Conservation (phyloP, 1,284 basidiomycete genomes). For the Naganishia sp. region DNA sequence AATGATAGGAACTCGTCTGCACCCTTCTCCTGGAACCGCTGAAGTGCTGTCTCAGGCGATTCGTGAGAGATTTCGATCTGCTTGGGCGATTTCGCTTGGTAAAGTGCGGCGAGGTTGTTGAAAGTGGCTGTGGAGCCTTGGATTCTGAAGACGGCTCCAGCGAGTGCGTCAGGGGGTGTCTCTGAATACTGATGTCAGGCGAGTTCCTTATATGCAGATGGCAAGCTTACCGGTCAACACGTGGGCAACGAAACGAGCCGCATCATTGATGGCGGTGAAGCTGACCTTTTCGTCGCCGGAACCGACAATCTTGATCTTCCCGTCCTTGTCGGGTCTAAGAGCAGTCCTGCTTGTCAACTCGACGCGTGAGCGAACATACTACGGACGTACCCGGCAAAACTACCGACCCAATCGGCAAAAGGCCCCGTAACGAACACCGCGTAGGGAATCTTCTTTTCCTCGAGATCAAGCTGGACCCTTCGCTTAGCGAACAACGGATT, state of each 20-base stretch:
- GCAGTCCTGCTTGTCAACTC: not conserved
- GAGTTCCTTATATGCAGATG: not conserved
- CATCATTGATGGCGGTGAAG: conserved; percentile 29
- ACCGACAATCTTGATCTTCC: conserved; percentile 30
- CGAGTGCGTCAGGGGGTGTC: conserved; percentile 18
- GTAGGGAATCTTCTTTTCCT: conserved; percentile 31
- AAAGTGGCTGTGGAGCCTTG: conserved; percentile 25
- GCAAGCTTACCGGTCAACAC: conserved; percentile 19
- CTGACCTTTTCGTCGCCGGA: conserved; percentile 18
- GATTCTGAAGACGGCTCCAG: conserved; percentile 16
- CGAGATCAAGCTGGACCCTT: conserved; percentile 11
- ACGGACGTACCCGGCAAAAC: conserved; percentile 9
- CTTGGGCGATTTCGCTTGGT: conserved; percentile 5
- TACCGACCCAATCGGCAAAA: conserved; percentile 33
- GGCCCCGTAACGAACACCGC: conserved; percentile 29
- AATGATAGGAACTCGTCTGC: conserved; percentile 21
- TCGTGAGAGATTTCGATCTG: conserved; percentile 26
- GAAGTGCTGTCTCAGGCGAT: not conserved
- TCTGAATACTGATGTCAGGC: not conserved
- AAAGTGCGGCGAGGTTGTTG: conserved; percentile 21
- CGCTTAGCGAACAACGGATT: conserved; percentile 26
- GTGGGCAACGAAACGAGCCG: conserved; percentile 27
- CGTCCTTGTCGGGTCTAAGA: conserved; percentile 21
- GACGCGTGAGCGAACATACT: not conserved
- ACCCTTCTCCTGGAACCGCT: conserved; percentile 7